phyloP scores from a whole-genome alignment of 768 basidiomycete species.

The Mrakia gelida region DNA sequence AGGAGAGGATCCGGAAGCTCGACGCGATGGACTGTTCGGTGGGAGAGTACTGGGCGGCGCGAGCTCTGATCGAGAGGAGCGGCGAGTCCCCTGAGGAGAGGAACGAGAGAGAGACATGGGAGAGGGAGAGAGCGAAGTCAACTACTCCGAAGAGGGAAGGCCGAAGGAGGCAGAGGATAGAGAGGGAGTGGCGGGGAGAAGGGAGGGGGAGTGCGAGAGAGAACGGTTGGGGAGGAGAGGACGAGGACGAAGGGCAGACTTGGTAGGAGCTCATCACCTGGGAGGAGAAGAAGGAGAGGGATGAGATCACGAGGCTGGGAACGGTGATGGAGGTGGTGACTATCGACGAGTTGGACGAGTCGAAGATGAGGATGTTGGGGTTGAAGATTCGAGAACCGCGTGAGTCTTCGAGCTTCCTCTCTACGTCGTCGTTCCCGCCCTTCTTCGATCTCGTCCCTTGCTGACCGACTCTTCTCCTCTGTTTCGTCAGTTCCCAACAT shows the following conservation, averaged over 20 bases:
- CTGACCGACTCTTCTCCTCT: neutral
- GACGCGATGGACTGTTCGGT: neutral
- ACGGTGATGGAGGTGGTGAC: slow-evolving; percentile 5
- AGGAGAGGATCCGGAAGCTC: neutral
- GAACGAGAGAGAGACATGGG: neutral
- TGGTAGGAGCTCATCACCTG: neutral
- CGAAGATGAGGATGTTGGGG: neutral
- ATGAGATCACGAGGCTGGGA: neutral
- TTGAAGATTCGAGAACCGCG: neutral
- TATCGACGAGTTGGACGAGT: neutral
- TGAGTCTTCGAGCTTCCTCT: neutral
- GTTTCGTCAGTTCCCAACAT: neutral
- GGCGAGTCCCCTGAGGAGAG: neutral
- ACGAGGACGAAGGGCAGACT: neutral
- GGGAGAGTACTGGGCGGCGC: neutral
- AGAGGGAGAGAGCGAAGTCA: neutral
- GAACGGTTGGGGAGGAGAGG: neutral
- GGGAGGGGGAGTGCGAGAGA: neutral
- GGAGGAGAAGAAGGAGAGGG: neutral
- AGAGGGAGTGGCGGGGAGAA: neutral
- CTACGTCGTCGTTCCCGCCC: neutral
- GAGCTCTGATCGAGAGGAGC: neutral
- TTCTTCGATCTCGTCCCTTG: neutral
- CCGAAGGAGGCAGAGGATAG: neutral
- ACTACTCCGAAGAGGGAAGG: neutral